A percentile compares a stretch with the other conserved stretches of the same genome.
Conservation (phyloP, 345 rosid genomes). For the Garcia nutans region DNA sequence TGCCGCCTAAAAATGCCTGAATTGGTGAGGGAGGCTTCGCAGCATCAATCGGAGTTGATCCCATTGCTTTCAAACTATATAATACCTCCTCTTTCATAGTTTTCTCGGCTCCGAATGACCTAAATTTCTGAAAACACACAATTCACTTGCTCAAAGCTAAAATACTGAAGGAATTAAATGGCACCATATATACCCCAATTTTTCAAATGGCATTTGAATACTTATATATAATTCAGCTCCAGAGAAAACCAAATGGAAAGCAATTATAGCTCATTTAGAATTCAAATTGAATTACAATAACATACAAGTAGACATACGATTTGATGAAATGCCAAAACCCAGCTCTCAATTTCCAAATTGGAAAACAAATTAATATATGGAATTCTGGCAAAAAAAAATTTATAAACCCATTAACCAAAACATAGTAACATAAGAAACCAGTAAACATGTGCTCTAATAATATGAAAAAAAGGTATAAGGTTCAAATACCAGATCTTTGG, state of each 20-base stretch:
- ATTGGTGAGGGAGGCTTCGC: conserved; percentile 63
- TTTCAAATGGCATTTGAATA: not conserved
- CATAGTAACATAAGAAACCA: not conserved
- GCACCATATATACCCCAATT: not conserved
- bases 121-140: conserved; percentile 52
- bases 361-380: too few species aligned
- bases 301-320: too few species aligned
- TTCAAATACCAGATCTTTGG: conserved; percentile 61
- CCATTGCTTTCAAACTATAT: conserved; percentile 63
- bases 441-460: not conserved
- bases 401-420: not conserved
- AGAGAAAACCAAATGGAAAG: not conserved
- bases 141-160: conserved; percentile 5
- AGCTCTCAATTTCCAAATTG: too few species aligned
- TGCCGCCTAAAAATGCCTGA: conserved; percentile 77
- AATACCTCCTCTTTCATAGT: conserved; percentile 77
- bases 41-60: conserved; percentile 51
- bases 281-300: not conserved
- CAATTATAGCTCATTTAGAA: not conserved
- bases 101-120: conserved; percentile 67
- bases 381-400: too few species aligned
- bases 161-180: not conserved
- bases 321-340: too few species aligned
- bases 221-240: not conserved
- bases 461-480: not conserved